Base-by-base conservation (phyloP, 2,329 filamentous ascomycete species). In the Venturia pyrina region DNA sequence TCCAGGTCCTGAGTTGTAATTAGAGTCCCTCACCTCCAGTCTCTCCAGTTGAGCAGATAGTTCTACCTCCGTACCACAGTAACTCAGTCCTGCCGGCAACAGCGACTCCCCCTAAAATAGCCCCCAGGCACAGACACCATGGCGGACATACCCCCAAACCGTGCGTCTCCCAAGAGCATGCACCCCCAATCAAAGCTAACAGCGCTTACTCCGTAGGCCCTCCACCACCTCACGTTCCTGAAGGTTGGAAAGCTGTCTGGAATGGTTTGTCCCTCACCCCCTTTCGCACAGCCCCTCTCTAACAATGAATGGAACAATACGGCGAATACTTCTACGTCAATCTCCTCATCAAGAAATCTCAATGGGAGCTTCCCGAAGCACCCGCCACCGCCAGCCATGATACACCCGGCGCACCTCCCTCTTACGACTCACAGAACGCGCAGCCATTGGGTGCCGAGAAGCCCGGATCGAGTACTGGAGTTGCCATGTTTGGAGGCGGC, bases 321-420 rank as follows among this genome's bases (percentile, higher is more conserved):
- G 88, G 88, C 72, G 89, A 95, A 83, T 96, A 90, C 88, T 96
- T 95, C 84, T 97, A 90, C 79, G 89, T 96, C 68, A 95, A 97
- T 79, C 85, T 89, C 68, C 85, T 87, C 76, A 96, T 92, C 69
- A 95, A 95, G 73, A 83, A 89, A 74, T 96, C 93, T 5, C 89
- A 93, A 82, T 97, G 93, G 93, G 89, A 96, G 5, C 88, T 86
- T 70, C 92, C 92, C 21, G 90, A 87, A 46, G 82, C 82, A 64
- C 87, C 89, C 56, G 86, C 86, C 64, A 76, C 82, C 8, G 76
- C 74, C 37, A 74, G 75, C 65, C 72, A 75, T 61, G 73, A 76
- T 46, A 79, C 87, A 15, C 76, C 81, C 5, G 89, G 86, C 46
- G 82, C 88, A 3, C 90, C 90, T 15, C 89, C 89, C 0, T 40